These are phyloP conservation scores for Apiospora koreana DNA, from an alignment of 2,329 filamentous ascomycete species.

Conservation along the genomic window DNA sequence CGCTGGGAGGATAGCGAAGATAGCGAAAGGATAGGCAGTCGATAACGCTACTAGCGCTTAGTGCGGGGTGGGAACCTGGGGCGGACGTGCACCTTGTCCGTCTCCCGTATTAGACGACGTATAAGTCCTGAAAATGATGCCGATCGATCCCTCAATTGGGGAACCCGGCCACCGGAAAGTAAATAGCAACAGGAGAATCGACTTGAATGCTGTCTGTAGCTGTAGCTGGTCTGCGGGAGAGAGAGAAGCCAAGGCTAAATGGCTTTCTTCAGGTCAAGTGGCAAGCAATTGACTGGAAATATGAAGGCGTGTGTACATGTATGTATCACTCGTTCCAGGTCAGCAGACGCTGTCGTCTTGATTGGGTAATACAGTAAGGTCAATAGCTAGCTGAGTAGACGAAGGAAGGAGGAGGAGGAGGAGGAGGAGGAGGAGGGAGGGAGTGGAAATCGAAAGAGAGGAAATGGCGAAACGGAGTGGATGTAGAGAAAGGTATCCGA, in stretches of 20 bases:
- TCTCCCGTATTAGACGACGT: not conserved
- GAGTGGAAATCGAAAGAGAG: not conserved
- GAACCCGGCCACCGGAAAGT: not conserved
- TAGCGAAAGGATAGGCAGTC: not conserved
- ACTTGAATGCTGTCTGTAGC: not conserved
- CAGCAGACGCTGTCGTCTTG: not conserved
- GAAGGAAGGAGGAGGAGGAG: not conserved
- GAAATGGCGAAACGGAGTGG: conserved; percentile 5
- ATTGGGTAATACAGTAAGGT: not conserved
- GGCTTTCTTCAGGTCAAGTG: not conserved
- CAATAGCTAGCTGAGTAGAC: conserved; percentile 7
- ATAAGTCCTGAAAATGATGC: not conserved
- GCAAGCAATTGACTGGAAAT: not conserved
- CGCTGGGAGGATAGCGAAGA: too few species aligned
- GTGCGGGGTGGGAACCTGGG: not conserved
- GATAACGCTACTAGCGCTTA: not conserved
- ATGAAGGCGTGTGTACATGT: not conserved
- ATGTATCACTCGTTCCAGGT: not conserved
- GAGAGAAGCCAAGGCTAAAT: not conserved
- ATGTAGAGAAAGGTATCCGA: conserved; percentile 11
- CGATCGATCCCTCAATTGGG: not conserved
- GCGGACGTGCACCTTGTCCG: not conserved
- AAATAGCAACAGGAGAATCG: not conserved
- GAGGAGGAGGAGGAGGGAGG: not conserved
- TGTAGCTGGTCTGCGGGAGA: not conserved